Evolutionary conservation across 2,329 filamentous ascomycete genomes (phyloP).

Genomic region (Clarireedia paspali): DNA sequence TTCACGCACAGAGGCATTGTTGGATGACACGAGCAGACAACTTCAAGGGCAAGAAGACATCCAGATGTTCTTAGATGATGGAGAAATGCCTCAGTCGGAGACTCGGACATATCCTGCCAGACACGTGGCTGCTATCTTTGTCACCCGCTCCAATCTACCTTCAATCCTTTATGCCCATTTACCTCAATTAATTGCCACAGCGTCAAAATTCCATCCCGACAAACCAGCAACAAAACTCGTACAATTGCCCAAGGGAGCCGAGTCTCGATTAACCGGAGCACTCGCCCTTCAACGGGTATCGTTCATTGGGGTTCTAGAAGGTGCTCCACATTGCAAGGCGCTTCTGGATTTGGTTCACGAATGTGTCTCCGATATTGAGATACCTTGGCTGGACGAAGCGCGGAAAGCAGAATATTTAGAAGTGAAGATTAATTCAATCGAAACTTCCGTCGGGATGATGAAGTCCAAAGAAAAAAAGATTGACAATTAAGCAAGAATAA

Average conservation of each 20-base stretch:
- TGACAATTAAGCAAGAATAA: no score
- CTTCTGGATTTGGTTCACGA: conserved; percentile 49
- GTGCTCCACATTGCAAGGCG: conserved; percentile 48
- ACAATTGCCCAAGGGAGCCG: conserved; percentile 52
- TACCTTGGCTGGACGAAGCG: conserved; percentile 47
- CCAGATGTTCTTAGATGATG: not conserved
- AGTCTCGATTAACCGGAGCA: conserved; percentile 46
- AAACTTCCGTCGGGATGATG: conserved; percentile 24
- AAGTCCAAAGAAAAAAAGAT: not conserved
- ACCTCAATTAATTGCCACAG: conserved; percentile 44
- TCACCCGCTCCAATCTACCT: conserved; percentile 49
- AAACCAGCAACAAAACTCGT: conserved; percentile 47
- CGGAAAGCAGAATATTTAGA: conserved; percentile 33
- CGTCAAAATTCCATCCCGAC: conserved; percentile 36
- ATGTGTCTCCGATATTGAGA: conserved; percentile 43
- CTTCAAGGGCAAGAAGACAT: not conserved
- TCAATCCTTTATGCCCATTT: conserved; percentile 53
- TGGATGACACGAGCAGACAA: not conserved
- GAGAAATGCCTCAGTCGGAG: not conserved
- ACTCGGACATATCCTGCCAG: not conserved
- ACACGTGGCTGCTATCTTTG: conserved; percentile 43
- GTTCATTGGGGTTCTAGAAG: conserved; percentile 50
- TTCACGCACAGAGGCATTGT: not conserved
- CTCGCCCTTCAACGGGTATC: conserved; percentile 58
- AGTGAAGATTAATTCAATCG: conserved; percentile 40